Evolutionary conservation across 1,284 basidiomycete genomes (phyloP).

Genomic region (Phellopilus nigrolimitatus): DNA sequence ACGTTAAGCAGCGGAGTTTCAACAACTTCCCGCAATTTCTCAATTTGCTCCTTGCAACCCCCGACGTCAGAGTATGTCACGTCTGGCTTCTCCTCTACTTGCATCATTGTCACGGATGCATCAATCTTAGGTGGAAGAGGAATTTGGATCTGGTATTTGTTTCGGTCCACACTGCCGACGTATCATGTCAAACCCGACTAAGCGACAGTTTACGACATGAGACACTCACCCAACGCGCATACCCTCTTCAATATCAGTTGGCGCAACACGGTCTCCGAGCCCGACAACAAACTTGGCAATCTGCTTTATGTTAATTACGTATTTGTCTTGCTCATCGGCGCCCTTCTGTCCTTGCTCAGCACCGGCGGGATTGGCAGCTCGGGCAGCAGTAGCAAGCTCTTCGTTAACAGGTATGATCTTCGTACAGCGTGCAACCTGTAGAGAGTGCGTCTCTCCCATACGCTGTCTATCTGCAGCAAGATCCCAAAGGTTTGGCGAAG

Average conservation of each 20-base stretch:
- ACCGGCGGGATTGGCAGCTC: conserved; percentile 65
- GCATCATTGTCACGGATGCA: conserved; percentile 99
- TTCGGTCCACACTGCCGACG: conserved; percentile 72
- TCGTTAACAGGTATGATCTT: conserved; percentile 91
- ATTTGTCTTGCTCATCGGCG: conserved; percentile 96
- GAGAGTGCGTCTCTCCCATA: conserved; percentile 88
- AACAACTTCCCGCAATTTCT: conserved; percentile 98
- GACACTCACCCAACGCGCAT: conserved; percentile 95
- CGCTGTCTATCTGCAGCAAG: conserved; percentile 82
- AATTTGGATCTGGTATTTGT: conserved; percentile 99
- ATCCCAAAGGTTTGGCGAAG: conserved; percentile 97
- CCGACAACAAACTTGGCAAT: conserved; percentile 99
- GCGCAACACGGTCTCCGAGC: conserved; percentile 92
- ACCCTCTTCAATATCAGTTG: conserved; percentile 98
- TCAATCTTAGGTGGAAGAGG: conserved; percentile 99
- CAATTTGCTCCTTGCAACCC: conserved; percentile 99
- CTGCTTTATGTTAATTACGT: conserved; percentile 99
- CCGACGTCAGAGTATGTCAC: conserved; percentile 98
- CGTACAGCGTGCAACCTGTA: conserved; percentile 97
- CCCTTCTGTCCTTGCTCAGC: conserved; percentile 82
- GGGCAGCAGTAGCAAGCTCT: conserved; percentile 66
- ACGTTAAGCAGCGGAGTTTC: conserved; percentile 95
- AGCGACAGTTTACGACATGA: conserved; percentile 20
- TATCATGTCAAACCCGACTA: conserved; percentile 4
- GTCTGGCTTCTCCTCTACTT: conserved; percentile 98